A percentile compares a stretch with the other conserved stretches of the same genome.
These are phyloP conservation scores for Triticum aestivum DNA, from an alignment of 176 grass and related monocot species.

Conservation along the genomic window IWGSC_CS_RefSeq_v2.1 NC_057814.1:167950225-167950724, in stretches of 20 bases:
- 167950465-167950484: too few species aligned
- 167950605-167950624: neutral
- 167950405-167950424: neutral
- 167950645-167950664: neutral
- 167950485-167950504: too few species aligned
- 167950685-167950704: neutral
- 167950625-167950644: neutral
- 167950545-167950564: too few species aligned
- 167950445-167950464: too few species aligned
- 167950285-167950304: neutral
- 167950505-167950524: too few species aligned
- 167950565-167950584: too few species aligned
- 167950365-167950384: constrained; percentile 57
- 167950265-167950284: constrained; percentile 44
- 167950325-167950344: constrained; percentile 41
- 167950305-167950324: constrained; percentile 64
- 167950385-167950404: constrained; percentile 28
- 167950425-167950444: too few species aligned
- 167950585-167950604: neutral
- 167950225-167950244: constrained; percentile 44
- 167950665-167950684: too few species aligned
- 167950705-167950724: neutral
- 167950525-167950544: neutral
- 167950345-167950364: constrained; percentile 22
- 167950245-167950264: constrained; percentile 48